Base-by-base conservation (phyloP, 768 basidiomycete genomes). In the Boletus edulis region DNA sequence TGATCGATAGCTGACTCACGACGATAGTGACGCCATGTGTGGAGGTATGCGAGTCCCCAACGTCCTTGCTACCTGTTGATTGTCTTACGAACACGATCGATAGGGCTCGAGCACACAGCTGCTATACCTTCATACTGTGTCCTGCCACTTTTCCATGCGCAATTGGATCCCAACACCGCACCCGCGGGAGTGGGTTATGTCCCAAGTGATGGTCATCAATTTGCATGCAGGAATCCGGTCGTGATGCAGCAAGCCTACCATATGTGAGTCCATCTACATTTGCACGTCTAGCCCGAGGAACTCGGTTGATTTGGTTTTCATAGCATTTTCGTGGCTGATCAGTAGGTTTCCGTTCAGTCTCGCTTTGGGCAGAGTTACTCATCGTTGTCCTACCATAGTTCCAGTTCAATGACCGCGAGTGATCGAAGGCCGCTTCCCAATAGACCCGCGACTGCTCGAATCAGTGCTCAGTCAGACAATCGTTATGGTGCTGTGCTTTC, bases 401-500 rank as follows among this genome's bases (percentile, higher is more conserved):
- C 84, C 0, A 52, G 71, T 0, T 85, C 84, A 0, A 85, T 85
- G 83, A 0, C n/a, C n/a, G n/a, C n/a, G n/a, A n/a, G 27, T 1
- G 84, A 84, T 57, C 68, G 72, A 35, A 65, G 44, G 1, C 84
- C 84, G 0, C 72, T 84, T 3, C 60, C 63, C 0, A 71, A 75
- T 43, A 76, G 78, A 2, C 80, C 81, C 0, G 70, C 54, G 3
- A 72, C 75, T 3, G 54, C 64, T 15, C 62, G 61, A 34, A 82
- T 84, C 39, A 50, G 59, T 5, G 63, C 62, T 13, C 58, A 49
- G 0, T 68, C 71, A 37, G 64, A 81, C 53, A 79, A 86, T 57
- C 69, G 85, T 24, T 73, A 84, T 17, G 84, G 84, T 0, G 82
- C 84, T 1, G 84, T 84, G 0, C 80, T 79, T 39, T 80, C 82